phyloP scores from a whole-genome alignment of 306 rosid genomes.

The Vicia sativa region DNA sequence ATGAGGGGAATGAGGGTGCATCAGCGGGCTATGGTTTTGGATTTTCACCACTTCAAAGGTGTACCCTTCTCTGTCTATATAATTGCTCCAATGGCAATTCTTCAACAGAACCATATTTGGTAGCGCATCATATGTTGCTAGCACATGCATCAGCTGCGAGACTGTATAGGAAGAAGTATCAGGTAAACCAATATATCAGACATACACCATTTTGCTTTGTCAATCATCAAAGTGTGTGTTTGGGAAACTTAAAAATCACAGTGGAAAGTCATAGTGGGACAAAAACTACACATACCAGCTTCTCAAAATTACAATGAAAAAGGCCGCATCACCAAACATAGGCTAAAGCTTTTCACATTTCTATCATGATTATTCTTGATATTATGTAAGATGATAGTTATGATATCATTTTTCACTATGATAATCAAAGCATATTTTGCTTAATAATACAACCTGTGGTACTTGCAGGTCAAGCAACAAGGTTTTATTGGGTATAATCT shows the following conservation, averaged over 20 bases:
- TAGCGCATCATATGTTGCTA: constrained; percentile 47
- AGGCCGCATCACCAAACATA: no score
- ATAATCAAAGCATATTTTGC: neutral
- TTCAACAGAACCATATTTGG: constrained; percentile 56
- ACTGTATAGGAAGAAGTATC: constrained; percentile 44
- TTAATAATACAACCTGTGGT: neutral
- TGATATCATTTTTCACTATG: neutral
- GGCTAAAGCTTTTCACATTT: no score
- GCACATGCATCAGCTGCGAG: constrained; percentile 47
- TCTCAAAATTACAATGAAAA: no score
- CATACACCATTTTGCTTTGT: constrained; percentile 2
- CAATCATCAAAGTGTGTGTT: neutral
- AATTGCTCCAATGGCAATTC: constrained; percentile 59
- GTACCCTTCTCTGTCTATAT: constrained; percentile 26
- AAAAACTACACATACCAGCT: no score
- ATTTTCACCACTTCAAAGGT: constrained; percentile 38
- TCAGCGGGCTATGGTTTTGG: constrained; percentile 39
- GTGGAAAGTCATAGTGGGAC: no score
- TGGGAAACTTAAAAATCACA: no score
- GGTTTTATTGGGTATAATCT: constrained; percentile 64
- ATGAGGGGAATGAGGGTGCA: constrained; percentile 45
- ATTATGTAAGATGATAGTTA: constrained; percentile 1
- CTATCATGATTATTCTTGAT: neutral
- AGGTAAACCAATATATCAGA: constrained; percentile 36
- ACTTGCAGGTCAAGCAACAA: constrained; percentile 53